Percentiles rank a stretch among this genome's conserved stretches.
Conservation (phyloP, 306 rosid species). For the Inga leiocalycina region DNA sequence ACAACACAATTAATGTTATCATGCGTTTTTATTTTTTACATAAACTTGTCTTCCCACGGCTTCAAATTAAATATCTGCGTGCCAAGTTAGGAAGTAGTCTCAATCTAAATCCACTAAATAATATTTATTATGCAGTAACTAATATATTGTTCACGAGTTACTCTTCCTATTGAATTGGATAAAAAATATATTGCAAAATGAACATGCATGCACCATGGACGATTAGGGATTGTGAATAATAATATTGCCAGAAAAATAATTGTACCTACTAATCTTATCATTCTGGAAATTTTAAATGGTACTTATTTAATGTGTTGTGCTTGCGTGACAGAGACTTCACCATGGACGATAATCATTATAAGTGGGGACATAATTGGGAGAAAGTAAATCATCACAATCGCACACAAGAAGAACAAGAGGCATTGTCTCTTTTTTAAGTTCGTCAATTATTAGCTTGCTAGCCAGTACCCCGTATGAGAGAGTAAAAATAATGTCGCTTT, state of each 20-base stretch:
- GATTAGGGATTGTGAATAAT: neutral
- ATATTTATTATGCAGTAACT: neutral
- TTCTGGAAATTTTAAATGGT: conserved; percentile 1
- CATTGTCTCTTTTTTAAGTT: neutral
- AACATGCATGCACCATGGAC: neutral
- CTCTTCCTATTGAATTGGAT: neutral
- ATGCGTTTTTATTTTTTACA: neutral
- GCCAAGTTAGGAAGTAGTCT: conserved; percentile 16
- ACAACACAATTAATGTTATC: neutral
- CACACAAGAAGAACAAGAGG: neutral
- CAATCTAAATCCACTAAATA: neutral
- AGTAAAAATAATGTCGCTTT: neutral
- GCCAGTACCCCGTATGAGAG: neutral
- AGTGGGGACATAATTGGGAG: neutral
- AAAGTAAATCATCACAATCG: neutral
- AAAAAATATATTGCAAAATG: neutral
- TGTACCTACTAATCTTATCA: neutral
- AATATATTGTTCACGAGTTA: neutral
- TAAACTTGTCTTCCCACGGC: neutral
- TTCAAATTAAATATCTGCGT: neutral
- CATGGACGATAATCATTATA: neutral
- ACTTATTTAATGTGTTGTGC: neutral
- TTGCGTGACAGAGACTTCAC: neutral
- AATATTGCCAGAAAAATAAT: neutral
- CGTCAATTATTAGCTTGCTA: neutral